A percentile compares a stretch with the other conserved stretches of the same genome.
Evolutionary conservation across 495 filamentous ascomycete genomes (phyloP).

Genomic region (Cryomyces minteri): DNA sequence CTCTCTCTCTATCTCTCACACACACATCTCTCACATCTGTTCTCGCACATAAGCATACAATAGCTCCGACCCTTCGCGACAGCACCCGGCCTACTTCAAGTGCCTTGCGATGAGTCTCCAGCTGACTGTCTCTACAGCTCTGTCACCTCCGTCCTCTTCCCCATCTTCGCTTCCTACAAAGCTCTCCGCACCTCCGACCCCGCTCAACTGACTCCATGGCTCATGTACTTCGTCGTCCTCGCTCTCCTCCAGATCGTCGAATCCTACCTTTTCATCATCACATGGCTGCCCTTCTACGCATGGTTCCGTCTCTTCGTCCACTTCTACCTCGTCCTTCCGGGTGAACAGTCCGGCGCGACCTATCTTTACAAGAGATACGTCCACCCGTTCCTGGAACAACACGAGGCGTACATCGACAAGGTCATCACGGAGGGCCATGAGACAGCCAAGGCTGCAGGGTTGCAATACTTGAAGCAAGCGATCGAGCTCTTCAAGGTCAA

Average conservation of each 20-base stretch:
- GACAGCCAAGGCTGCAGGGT: constrained; percentile 54
- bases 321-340: constrained; percentile 92
- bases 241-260: constrained; percentile 67
- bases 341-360: constrained; percentile 68
- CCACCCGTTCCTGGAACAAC: constrained; percentile 70
- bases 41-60: too few species aligned
- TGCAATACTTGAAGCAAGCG: constrained; percentile 61
- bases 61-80: constrained; percentile 3
- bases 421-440: constrained; percentile 74
- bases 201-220: constrained; percentile 86
- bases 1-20: too few species aligned
- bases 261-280: constrained; percentile 65
- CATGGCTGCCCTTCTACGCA: constrained; percentile 88
- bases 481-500: constrained; percentile 60
- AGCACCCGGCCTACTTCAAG: constrained; percentile 2
- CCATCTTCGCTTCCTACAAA: constrained; percentile 95
- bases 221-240: constrained; percentile 97
- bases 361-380: constrained; percentile 70
- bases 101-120: neutral
- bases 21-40: too few species aligned
- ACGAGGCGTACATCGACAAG: constrained; percentile 79
- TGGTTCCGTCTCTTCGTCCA: constrained; percentile 78
- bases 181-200: constrained; percentile 87
- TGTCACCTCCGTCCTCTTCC: constrained; percentile 80
- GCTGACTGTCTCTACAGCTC: constrained; percentile 35